Evolutionary conservation across 176 grass and related monocot genomes (phyloP).

Genomic region (Musa acuminata): DNA sequence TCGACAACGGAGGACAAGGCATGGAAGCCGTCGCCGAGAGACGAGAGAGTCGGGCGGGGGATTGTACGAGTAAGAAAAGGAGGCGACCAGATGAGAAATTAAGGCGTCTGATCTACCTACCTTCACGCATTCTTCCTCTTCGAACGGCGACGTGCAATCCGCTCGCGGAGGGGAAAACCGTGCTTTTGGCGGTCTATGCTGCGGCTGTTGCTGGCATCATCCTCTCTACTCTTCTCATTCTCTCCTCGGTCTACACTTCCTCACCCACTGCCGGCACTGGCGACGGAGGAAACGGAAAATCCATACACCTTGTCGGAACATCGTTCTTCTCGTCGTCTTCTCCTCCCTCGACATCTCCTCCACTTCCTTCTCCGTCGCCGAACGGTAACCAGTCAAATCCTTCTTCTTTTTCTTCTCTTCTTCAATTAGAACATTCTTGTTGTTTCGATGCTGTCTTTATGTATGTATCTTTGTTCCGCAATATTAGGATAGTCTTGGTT

Average conservation of each 20-base stretch:
- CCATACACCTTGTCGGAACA: background rate
- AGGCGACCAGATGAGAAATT: too few species aligned
- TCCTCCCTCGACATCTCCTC: background rate
- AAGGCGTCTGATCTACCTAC: too few species aligned
- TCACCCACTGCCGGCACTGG: background rate
- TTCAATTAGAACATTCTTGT: too few species aligned
- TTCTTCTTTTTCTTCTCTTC: background rate
- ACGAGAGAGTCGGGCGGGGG: too few species aligned
- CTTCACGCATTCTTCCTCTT: background rate
- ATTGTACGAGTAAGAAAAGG: too few species aligned
- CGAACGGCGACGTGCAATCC: slow-evolving; percentile 1
- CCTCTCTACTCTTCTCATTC: background rate
- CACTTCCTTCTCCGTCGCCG: background rate
- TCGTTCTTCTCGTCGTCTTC: background rate
- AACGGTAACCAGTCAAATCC: background rate
- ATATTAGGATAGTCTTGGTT: background rate
- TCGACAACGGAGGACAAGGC: too few species aligned
- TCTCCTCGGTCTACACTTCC: slow-evolving; percentile 11
- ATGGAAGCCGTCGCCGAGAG: too few species aligned
- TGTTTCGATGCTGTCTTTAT: too few species aligned
- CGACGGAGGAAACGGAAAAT: background rate
- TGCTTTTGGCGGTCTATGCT: slow-evolving; percentile 1
- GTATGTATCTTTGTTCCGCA: background rate
- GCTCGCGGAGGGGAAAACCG: background rate
- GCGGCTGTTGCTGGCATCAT: slow-evolving; percentile 4